Evolutionary conservation across 371 early-diverging fungal genomes (phyloP).

Genomic region (Syncephalastrum monosporum): DNA sequence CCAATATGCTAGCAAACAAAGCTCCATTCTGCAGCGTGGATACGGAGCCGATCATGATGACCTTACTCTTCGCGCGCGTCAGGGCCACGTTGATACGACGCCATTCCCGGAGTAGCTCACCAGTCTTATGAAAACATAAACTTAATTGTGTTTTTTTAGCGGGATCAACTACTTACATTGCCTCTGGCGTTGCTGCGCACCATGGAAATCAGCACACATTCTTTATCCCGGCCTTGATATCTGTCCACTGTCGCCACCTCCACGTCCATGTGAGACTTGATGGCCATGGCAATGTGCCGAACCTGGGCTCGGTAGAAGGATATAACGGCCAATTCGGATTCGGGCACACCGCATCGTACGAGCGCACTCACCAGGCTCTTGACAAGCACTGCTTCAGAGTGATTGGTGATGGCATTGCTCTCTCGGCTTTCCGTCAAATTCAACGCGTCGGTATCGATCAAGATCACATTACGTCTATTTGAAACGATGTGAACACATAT

Average conservation of each 20-base stretch:
- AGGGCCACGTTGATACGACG: constrained; percentile 97
- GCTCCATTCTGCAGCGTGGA: constrained; percentile 61
- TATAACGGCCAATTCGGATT: constrained; percentile 73
- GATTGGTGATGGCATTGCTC: constrained; percentile 63
- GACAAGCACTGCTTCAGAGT: constrained; percentile 69
- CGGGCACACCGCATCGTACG: constrained; percentile 62
- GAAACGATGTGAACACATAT: not conserved
- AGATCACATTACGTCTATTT: constrained; percentile 64
- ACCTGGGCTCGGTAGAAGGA: constrained; percentile 90
- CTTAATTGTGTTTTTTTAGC: not conserved
- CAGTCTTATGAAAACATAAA: constrained; percentile 45
- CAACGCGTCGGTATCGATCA: constrained; percentile 80
- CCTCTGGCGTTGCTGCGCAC: constrained; percentile 79
- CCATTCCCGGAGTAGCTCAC: constrained; percentile 91
- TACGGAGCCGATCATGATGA: constrained; percentile 89
- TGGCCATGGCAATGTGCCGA: constrained; percentile 47
- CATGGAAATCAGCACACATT: constrained; percentile 82
- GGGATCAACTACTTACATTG: constrained; percentile 47
- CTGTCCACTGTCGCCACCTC: constrained; percentile 88
- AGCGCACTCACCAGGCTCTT: constrained; percentile 55
- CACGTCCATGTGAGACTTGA: constrained; percentile 37
- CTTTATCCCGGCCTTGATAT: constrained; percentile 94
- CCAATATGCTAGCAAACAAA: constrained; percentile 53
- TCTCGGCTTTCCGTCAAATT: constrained; percentile 57
- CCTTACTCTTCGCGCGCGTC: constrained; percentile 88